A percentile compares a stretch with the other conserved stretches of the same genome.
Conservation (phyloP, 805 yeast genomes). For the Sugiyamaella marilandica region DNA sequence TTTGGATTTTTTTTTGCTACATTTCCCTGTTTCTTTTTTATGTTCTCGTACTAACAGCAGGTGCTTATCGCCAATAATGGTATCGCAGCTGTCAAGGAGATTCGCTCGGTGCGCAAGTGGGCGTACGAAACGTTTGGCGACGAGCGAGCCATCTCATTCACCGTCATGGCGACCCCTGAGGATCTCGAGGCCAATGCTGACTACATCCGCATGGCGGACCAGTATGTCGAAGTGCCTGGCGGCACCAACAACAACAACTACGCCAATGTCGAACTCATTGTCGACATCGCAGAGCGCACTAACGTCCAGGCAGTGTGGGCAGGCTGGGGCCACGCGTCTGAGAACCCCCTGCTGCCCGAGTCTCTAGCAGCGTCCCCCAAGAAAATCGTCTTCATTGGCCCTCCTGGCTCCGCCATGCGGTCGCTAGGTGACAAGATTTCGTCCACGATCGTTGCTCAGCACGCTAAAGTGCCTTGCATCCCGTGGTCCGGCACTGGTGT, state of each 20-base stretch:
- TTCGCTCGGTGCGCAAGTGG: slow-evolving; percentile 97
- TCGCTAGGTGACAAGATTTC: slow-evolving; percentile 98
- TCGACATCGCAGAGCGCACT: slow-evolving; percentile 94
- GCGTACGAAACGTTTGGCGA: slow-evolving; percentile 98
- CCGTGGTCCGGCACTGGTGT: slow-evolving; percentile 99
- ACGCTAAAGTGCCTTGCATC: slow-evolving; percentile 95
- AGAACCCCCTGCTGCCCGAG: slow-evolving; percentile 93
- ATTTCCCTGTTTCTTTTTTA: too few relatives aligned
- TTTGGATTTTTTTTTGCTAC: too few relatives aligned
- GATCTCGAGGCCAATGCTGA: slow-evolving; percentile 96
- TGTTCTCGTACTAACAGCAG: slow-evolving; percentile 21
- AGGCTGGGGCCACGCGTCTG: slow-evolving; percentile 99
- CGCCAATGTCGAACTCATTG: slow-evolving; percentile 96
- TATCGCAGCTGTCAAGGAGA: slow-evolving; percentile 98
- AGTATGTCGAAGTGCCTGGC: slow-evolving; percentile 97
- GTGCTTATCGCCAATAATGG: slow-evolving; percentile 97
- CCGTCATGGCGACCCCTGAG: slow-evolving; percentile 99
- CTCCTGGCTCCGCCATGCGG: slow-evolving; percentile 99
- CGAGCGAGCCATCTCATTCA: slow-evolving; percentile 88
- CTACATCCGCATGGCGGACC: slow-evolving; percentile 98
- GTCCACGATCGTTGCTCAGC: slow-evolving; percentile 98
- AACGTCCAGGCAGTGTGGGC: slow-evolving; percentile 99
- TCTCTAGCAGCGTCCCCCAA: slow-evolving; percentile 88
- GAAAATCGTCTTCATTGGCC: slow-evolving; percentile 91
- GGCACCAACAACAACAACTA: slow-evolving; percentile 98